Evolutionary conservation across 2,329 filamentous ascomycete genomes (phyloP).

Genomic region (Dactylellina sp.): DNA sequence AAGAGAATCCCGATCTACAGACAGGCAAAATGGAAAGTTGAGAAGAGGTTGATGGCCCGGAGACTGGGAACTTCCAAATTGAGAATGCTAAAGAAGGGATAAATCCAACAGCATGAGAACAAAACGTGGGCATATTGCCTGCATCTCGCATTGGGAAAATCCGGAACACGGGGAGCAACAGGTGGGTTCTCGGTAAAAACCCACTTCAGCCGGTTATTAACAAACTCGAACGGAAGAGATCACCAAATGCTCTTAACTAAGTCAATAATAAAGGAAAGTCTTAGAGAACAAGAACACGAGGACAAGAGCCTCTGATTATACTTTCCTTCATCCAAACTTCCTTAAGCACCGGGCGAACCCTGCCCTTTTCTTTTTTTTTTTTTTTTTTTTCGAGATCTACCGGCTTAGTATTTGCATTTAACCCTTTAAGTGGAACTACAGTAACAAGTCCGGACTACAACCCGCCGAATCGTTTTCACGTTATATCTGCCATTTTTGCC

Average conservation of each 20-base stretch:
- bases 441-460: slow-evolving; percentile 45
- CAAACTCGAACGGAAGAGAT: slow-evolving; percentile 5
- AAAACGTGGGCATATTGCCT: slow-evolving; percentile 51
- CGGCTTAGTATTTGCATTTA: slow-evolving; percentile 52
- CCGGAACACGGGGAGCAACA: slow-evolving; percentile 37
- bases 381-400: slow-evolving; percentile 40
- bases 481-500: slow-evolving; percentile 18
- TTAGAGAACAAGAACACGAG: not conserved
- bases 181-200: slow-evolving; percentile 44
- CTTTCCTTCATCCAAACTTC: not conserved
- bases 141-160: slow-evolving; percentile 51
- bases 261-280: slow-evolving; percentile 2
- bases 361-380: too few species aligned
- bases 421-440: slow-evolving; percentile 35
- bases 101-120: slow-evolving; percentile 35
- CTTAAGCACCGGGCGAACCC: slow-evolving; percentile 43
- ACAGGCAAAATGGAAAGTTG: slow-evolving; percentile 47
- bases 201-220: slow-evolving; percentile 36
- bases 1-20: slow-evolving; percentile 22
- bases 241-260: not conserved
- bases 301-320: not conserved
- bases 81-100: slow-evolving; percentile 28
- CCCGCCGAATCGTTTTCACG: slow-evolving; percentile 27
- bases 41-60: slow-evolving; percentile 4
- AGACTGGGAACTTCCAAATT: slow-evolving; percentile 23